These are phyloP conservation scores for Claviceps humidiphila DNA, from an alignment of 2,329 filamentous ascomycete species.

Conservation along the genomic window DNA sequence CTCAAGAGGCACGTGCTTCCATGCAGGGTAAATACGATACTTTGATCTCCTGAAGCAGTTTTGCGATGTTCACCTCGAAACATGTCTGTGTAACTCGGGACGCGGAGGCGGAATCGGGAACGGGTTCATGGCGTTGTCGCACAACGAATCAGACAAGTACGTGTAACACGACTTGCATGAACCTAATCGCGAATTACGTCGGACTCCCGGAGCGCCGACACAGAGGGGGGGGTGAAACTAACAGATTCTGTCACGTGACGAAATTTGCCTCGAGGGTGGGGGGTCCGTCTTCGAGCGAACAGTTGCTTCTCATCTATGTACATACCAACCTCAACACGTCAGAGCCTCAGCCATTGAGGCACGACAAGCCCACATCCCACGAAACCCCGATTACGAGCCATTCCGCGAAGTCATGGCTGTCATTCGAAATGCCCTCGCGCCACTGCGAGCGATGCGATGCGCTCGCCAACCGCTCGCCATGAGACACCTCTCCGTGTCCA, in stretches of 20 bases:
- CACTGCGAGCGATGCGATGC: constrained; percentile 25
- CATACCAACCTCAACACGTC: neutral
- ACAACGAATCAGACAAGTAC: neutral
- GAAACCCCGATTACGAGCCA: constrained; percentile 5
- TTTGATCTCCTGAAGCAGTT: neutral
- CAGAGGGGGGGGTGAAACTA: neutral
- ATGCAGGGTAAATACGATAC: neutral
- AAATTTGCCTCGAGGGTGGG: neutral
- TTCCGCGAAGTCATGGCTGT: constrained; percentile 18
- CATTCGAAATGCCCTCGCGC: constrained; percentile 23
- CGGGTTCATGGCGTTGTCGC: neutral
- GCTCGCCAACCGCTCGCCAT: constrained; percentile 19
- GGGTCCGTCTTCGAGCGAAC: neutral
- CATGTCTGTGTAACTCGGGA: neutral
- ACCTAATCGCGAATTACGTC: constrained; percentile 1
- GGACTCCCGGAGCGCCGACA: neutral
- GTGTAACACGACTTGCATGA: neutral
- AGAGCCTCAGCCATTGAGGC: constrained; percentile 16
- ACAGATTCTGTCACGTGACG: constrained; percentile 1
- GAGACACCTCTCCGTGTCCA: constrained; percentile 31
- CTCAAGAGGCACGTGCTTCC: neutral
- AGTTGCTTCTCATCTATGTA: neutral
- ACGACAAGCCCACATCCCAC: constrained; percentile 10
- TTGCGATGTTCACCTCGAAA: neutral
- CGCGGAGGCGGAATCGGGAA: neutral